Conservation (phyloP, 2,329 filamentous ascomycete species). For the Berkeleyomyces basicola region DNA sequence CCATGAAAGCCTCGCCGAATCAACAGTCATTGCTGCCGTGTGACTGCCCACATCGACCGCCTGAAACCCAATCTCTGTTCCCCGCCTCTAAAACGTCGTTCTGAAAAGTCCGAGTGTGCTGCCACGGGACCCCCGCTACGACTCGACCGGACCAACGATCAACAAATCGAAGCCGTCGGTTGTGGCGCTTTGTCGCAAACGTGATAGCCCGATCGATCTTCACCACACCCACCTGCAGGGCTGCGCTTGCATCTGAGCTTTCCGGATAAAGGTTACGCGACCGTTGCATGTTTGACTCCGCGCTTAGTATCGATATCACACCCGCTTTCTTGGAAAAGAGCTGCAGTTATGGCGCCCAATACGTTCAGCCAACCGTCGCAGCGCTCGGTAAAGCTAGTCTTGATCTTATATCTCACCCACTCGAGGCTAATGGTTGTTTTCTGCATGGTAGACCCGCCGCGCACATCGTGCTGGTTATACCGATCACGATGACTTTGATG, state of each 20-base stretch:
- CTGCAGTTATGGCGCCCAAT: conserved; percentile 3
- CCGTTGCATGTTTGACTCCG: neutral
- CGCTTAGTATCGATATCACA: neutral
- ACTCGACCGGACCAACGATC: no score
- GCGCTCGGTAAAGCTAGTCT: conserved; percentile 2
- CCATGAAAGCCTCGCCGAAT: neutral
- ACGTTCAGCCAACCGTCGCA: neutral
- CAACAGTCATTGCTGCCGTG: neutral
- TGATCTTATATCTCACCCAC: neutral
- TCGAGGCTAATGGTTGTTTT: neutral
- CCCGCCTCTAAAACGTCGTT: neutral
- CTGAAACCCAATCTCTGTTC: neutral
- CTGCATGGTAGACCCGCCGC: conserved; percentile 31
- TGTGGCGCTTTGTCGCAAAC: neutral
- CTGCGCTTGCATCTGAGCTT: neutral
- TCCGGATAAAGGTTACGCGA: neutral
- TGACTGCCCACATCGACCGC: neutral
- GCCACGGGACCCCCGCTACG: no score
- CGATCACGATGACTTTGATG: conserved; percentile 47
- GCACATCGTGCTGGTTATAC: conserved; percentile 39
- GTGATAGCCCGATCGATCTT: neutral
- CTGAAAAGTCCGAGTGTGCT: no score
- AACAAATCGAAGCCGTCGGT: no score
- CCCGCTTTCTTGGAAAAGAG: neutral
- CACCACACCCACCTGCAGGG: neutral